phyloP scores from a whole-genome alignment of 83 land plant species.

The Diphasiastrum complanatum region DNA sequence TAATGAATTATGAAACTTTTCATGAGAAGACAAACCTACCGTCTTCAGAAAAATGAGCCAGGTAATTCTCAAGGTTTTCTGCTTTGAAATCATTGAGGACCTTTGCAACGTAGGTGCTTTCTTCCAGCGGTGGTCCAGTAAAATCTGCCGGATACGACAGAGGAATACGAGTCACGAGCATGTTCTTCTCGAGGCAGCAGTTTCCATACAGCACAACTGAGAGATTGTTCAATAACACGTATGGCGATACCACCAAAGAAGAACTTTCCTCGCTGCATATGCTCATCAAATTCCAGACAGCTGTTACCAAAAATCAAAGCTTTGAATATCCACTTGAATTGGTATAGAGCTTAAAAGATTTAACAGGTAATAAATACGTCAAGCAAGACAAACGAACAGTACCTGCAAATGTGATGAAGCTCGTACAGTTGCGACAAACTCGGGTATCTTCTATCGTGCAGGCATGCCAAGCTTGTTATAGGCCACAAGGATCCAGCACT shows the following conservation, averaged over 20 bases:
- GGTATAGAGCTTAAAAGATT: too few relatives aligned
- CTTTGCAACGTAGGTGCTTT: constrained; percentile 9
- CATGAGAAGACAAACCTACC: constrained; percentile 9
- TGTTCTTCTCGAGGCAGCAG: constrained; percentile 28
- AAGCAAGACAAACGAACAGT: too few relatives aligned
- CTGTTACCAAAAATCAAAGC: not conserved
- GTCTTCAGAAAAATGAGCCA: constrained; percentile 18
- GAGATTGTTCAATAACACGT: constrained; percentile 23
- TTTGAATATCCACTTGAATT: not conserved
- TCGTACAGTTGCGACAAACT: constrained; percentile 15
- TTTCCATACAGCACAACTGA: constrained; percentile 27
- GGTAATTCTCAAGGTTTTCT: constrained; percentile 20
- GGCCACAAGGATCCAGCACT: constrained; percentile 38
- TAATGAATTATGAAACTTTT: not conserved
- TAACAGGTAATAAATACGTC: too few relatives aligned
- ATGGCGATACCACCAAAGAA: constrained; percentile 7
- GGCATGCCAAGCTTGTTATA: constrained; percentile 29
- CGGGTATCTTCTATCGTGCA: constrained; percentile 19
- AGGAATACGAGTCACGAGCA: constrained; percentile 17
- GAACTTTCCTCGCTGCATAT: constrained; percentile 27
- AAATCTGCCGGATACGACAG: constrained; percentile 18
- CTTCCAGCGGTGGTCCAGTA: constrained; percentile 16
- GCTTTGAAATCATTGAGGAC: constrained; percentile 28
- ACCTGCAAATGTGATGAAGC: constrained; percentile 33
- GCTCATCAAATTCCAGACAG: not conserved